A percentile compares a stretch with the other conserved stretches of the same genome.
Evolutionary conservation across 768 basidiomycete species (phyloP).

Genomic region (Boletus subparvulus): DNA sequence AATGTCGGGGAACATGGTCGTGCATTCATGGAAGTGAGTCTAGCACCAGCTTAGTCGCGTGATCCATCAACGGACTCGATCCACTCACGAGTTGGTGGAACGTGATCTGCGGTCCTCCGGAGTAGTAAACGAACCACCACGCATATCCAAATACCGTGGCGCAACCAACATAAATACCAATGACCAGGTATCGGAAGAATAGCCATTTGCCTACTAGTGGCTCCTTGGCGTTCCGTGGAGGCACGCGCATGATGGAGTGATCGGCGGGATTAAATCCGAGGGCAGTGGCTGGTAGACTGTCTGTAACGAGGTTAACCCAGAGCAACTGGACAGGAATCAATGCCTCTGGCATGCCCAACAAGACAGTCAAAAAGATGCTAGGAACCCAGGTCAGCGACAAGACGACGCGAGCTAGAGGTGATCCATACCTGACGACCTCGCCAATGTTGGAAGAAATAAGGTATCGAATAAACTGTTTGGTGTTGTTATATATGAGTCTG

Average conservation of each 20-base stretch:
- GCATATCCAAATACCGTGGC: conserved; percentile 98
- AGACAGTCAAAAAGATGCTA: conserved; percentile 94
- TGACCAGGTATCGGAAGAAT: conserved; percentile 93
- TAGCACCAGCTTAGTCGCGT: conserved; percentile 30
- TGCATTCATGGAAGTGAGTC: conserved; percentile 97
- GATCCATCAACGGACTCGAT: neutral
- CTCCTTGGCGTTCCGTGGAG: conserved; percentile 86
- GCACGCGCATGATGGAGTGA: conserved; percentile 94
- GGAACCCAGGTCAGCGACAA: conserved; percentile 7
- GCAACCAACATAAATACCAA: conserved; percentile 90
- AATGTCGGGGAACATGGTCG: conserved; percentile 77
- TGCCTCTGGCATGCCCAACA: conserved; percentile 99
- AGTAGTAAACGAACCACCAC: conserved; percentile 98
- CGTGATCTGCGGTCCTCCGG: conserved; percentile 87
- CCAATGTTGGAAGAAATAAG: conserved; percentile 98
- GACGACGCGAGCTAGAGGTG: neutral
- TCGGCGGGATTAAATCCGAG: conserved; percentile 98
- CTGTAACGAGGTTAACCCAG: conserved; percentile 98
- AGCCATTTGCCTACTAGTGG: conserved; percentile 91
- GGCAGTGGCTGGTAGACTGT: conserved; percentile 94
- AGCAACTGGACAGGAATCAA: conserved; percentile 96
- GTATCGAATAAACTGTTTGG: conserved; percentile 99
- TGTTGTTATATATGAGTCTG: conserved; percentile 97
- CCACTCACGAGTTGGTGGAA: conserved; percentile 85
- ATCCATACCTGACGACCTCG: conserved; percentile 79